Evolutionary conservation across 805 yeast genomes (phyloP).

Genomic region (Wickerhamiella hasegawae): DNA sequence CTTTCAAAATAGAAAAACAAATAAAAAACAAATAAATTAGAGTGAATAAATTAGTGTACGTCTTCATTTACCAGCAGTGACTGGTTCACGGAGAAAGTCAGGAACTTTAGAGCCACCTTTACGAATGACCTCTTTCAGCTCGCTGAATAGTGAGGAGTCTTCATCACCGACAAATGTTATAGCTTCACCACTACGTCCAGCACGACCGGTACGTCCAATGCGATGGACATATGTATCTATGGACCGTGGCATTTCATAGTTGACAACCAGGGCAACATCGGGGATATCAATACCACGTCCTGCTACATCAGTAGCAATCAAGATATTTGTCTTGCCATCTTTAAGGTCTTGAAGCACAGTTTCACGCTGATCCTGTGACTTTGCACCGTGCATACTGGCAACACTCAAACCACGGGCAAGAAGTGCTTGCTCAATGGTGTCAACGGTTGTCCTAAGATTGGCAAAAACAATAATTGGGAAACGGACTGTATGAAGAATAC

Average conservation of each 20-base stretch:
- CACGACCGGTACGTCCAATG: constrained; percentile 94
- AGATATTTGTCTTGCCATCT: constrained; percentile 36
- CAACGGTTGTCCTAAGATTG: constrained; percentile 61
- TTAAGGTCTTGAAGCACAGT: constrained; percentile 48
- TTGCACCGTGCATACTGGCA: constrained; percentile 71
- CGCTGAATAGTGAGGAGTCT: constrained; percentile 8
- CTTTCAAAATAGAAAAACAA: no score
- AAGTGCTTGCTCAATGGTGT: constrained; percentile 40
- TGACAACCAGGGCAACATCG: constrained; percentile 68
- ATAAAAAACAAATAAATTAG: neutral
- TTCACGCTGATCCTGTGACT: constrained; percentile 74
- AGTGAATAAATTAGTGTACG: neutral
- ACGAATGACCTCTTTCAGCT: constrained; percentile 5
- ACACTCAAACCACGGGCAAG: constrained; percentile 30
- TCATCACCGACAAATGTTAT: constrained; percentile 38
- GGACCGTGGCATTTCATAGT: constrained; percentile 64
- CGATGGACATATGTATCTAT: constrained; percentile 83
- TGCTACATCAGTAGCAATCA: constrained; percentile 90
- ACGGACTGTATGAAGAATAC: constrained; percentile 24
- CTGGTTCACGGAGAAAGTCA: neutral
- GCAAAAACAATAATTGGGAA: constrained; percentile 64
- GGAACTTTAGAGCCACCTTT: constrained; percentile 2
- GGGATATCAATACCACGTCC: constrained; percentile 94
- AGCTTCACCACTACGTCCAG: constrained; percentile 67
- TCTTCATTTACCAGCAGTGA: neutral